These are phyloP conservation scores for Venturiaceae sp. DNA, from an alignment of 2,329 filamentous ascomycete genomes.

Conservation along the genomic window DNA sequence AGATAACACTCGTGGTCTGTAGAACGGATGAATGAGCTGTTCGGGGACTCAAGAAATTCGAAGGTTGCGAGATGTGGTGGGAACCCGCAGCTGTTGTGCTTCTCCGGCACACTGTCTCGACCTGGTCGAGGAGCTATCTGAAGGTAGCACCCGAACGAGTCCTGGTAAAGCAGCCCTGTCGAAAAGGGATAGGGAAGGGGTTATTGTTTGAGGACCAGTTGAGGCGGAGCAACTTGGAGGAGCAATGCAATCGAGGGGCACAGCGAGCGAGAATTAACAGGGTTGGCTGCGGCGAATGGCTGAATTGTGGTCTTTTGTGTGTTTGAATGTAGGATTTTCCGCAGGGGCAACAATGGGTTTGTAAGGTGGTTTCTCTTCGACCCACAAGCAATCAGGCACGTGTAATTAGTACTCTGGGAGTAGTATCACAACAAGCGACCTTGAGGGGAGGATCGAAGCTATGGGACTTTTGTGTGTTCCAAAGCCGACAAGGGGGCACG, in stretches of 20 bases:
- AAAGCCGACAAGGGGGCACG: neutral
- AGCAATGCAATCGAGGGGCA: neutral
- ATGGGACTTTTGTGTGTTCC: neutral
- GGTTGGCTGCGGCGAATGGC: neutral
- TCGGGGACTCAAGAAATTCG: neutral
- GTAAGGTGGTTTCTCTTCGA: neutral
- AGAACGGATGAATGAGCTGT: neutral
- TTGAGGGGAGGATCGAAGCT: neutral
- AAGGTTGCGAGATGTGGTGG: neutral
- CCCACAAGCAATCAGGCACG: neutral
- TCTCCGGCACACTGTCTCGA: too few species aligned
- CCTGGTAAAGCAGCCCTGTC: neutral
- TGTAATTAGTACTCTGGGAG: neutral
- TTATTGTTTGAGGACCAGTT: neutral
- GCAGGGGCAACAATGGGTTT: neutral
- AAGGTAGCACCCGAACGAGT: neutral
- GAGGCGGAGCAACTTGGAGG: neutral
- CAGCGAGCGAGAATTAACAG: neutral
- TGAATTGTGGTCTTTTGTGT: neutral
- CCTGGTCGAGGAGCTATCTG: neutral
- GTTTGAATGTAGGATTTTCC: neutral
- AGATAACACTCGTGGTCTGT: neutral
- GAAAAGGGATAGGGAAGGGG: neutral
- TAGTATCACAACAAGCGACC: neutral
- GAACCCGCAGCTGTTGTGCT: neutral